phyloP scores from a whole-genome alignment of 2,329 filamentous ascomycete genomes.

The Aureobasidium sp. region DNA sequence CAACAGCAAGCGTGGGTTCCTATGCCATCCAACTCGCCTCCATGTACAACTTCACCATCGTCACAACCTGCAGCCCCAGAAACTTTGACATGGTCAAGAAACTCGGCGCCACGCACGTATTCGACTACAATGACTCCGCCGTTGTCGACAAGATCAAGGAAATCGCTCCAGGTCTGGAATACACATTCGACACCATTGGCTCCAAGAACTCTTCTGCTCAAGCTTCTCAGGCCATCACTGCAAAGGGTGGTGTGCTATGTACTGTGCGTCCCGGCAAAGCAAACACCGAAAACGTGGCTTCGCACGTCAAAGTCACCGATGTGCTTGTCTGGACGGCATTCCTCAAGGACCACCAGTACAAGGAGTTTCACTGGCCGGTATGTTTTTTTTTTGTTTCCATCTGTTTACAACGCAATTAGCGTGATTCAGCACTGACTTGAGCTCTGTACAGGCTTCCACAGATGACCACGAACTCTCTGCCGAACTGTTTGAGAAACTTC shows the following conservation, averaged over 20 bases:
- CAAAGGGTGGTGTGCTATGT: background rate
- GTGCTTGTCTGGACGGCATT: slow-evolving; percentile 3
- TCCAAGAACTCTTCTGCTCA: background rate
- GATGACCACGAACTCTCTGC: slow-evolving; percentile 4
- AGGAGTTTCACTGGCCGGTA: slow-evolving; percentile 2
- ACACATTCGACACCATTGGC: slow-evolving; percentile 37
- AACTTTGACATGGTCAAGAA: slow-evolving; percentile 43
- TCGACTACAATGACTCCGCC: slow-evolving; percentile 44
- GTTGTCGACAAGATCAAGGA: slow-evolving; percentile 41
- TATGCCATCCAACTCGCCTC: slow-evolving; percentile 1
- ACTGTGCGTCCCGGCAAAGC: slow-evolving; percentile 8
- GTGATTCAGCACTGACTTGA: background rate
- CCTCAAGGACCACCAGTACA: slow-evolving; percentile 1
- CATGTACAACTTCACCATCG: slow-evolving; percentile 35
- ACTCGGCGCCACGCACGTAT: slow-evolving; percentile 43
- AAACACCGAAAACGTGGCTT: background rate
- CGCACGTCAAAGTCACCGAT: slow-evolving; percentile 4
- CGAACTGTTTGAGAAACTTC: slow-evolving; percentile 3
- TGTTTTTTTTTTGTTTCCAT: background rate
- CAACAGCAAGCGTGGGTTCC: background rate
- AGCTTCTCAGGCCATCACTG: background rate
- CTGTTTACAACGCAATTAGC: no score
- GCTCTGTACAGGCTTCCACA: background rate
- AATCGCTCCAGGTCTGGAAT: slow-evolving; percentile 38
- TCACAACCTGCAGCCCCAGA: slow-evolving; percentile 41